Evolutionary conservation across 1,284 basidiomycete species (phyloP).

Genomic region (Irpex lacteus): DNA sequence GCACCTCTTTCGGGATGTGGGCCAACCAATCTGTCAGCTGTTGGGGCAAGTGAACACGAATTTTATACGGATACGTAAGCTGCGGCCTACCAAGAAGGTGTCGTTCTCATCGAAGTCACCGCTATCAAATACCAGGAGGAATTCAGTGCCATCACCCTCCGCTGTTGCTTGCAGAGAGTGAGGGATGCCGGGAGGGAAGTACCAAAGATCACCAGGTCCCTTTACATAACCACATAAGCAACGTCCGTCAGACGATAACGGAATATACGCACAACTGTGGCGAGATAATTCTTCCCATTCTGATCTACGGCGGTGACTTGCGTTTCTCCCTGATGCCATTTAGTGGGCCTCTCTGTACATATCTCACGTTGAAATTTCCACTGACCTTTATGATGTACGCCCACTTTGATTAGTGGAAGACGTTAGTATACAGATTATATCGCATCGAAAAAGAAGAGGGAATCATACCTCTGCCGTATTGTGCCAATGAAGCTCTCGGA

Average conservation of each 20-base stretch:
- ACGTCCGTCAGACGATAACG: neutral
- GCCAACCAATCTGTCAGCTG: constrained; percentile 65
- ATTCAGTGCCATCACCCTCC: constrained; percentile 61
- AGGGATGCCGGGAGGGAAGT: constrained; percentile 65
- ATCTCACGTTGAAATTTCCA: no score
- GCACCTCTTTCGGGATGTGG: constrained; percentile 59
- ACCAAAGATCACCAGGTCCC: constrained; percentile 48
- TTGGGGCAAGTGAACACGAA: neutral
- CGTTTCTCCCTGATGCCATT: neutral
- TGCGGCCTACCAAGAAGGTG: constrained; percentile 54
- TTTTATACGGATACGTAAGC: neutral
- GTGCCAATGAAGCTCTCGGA: constrained; percentile 18
- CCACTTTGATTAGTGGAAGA: neutral
- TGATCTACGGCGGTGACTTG: constrained; percentile 12
- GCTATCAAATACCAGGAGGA: constrained; percentile 67
- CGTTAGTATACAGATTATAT: neutral
- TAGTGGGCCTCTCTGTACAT: no score
- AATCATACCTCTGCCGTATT: constrained; percentile 17
- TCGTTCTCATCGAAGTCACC: constrained; percentile 66
- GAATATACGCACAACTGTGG: constrained; percentile 10
- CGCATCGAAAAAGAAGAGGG: constrained; percentile 7
- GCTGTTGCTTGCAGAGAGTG: constrained; percentile 57
- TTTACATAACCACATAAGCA: constrained; percentile 9
- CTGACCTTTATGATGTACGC: neutral
- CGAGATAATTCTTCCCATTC: constrained; percentile 16